Conservation (phyloP, 306 rosid species). For the Vicia faba region DNA sequence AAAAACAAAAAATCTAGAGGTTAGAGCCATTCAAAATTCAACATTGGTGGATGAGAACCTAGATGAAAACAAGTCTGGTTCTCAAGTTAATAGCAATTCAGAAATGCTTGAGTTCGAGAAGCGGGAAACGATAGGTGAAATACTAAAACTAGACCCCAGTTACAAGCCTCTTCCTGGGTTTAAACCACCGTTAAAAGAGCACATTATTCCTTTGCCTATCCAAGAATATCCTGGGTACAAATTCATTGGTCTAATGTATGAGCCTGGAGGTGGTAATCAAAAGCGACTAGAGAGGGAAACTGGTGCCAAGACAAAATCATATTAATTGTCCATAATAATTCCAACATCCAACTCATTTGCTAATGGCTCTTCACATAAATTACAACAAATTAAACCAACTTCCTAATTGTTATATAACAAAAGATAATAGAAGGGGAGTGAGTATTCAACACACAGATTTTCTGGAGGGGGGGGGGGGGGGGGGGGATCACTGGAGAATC, state of each 20-base stretch:
- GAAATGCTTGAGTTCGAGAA: constrained; percentile 79
- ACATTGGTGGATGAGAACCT: constrained; percentile 39
- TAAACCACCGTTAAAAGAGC: constrained; percentile 81
- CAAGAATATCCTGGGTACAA: constrained; percentile 75
- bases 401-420: too few relatives aligned
- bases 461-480: too few relatives aligned
- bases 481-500: too few relatives aligned
- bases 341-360: too few relatives aligned
- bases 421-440: too few relatives aligned
- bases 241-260: constrained; percentile 73
- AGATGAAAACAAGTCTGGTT: constrained; percentile 37
- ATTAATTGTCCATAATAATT: too few relatives aligned
- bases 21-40: too few relatives aligned
- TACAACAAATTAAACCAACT: too few relatives aligned
- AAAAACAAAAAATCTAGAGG: too few relatives aligned
- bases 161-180: constrained; percentile 83
- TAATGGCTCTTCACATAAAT: too few relatives aligned
- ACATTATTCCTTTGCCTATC: constrained; percentile 69
- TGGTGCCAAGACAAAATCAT: constrained; percentile 77
- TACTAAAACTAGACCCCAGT: constrained; percentile 78
- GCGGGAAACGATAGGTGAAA: constrained; percentile 86
- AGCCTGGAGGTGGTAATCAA: constrained; percentile 81
- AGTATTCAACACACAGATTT: too few relatives aligned
- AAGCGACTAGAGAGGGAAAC: too few relatives aligned
- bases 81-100: constrained; percentile 42